Percentiles rank a stretch among this genome's conserved stretches.
Evolutionary conservation across 768 basidiomycete genomes (phyloP).

Genomic region (Glaciozyma antarctica): DNA sequence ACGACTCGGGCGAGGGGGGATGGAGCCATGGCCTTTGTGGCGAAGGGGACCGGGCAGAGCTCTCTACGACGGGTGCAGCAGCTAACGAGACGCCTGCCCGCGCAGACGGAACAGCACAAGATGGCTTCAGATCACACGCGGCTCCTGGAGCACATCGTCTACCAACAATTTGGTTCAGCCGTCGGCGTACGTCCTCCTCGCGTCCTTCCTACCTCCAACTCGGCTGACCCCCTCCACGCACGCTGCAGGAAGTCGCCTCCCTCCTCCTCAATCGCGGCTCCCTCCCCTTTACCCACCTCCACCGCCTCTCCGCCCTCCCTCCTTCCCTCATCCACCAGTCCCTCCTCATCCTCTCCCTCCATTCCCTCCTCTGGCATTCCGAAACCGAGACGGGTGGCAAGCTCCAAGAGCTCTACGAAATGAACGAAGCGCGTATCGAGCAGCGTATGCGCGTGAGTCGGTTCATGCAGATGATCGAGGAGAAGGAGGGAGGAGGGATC

Average conservation of each 20-base stretch:
- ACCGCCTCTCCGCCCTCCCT: conserved; percentile 21
- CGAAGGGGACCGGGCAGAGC: no score
- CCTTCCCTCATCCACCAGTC: conserved; percentile 12
- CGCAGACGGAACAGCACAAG: no score
- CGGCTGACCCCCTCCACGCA: not conserved
- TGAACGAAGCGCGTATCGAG: conserved; percentile 25
- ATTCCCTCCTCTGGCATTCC: conserved; percentile 25
- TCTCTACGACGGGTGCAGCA: no score
- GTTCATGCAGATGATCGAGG: conserved; percentile 20
- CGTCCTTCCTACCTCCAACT: not conserved
- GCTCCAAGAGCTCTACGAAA: conserved; percentile 28
- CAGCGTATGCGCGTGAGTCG: conserved; percentile 15
- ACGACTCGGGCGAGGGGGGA: no score
- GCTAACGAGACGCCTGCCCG: no score
- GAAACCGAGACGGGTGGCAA: conserved; percentile 24
- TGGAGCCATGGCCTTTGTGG: no score
- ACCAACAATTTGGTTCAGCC: conserved; percentile 57
- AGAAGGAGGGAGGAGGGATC: conserved; percentile 1
- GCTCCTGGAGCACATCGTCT: conserved; percentile 55
- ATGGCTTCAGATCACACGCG: conserved; percentile 47
- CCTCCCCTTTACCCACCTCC: conserved; percentile 27
- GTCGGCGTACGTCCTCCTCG: conserved; percentile 49
- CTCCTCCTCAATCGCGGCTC: conserved; percentile 25
- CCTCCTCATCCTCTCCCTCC: conserved; percentile 27
- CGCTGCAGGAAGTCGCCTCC: conserved; percentile 19